Conservation (phyloP, 2,329 filamentous ascomycete genomes). For the Microsporum audouinii region DNA sequence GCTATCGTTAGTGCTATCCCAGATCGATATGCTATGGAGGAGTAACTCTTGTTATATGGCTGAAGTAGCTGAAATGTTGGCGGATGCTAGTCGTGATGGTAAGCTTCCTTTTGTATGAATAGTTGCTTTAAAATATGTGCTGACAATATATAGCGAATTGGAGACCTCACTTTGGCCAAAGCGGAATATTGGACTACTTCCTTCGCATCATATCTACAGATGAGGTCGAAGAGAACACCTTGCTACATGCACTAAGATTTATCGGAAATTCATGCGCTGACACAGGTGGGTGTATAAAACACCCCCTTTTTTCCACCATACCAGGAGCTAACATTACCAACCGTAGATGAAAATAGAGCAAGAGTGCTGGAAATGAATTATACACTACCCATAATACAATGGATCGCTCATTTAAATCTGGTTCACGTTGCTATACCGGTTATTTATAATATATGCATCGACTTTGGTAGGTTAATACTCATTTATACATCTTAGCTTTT, state of each 20-base stretch:
- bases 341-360: slow-evolving; percentile 31
- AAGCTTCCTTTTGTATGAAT: slow-evolving; percentile 16
- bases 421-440: slow-evolving; percentile 33
- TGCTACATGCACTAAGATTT: slow-evolving; percentile 33
- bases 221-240: slow-evolving; percentile 20
- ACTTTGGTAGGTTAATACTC: slow-evolving; percentile 27
- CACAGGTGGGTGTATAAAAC: slow-evolving; percentile 23
- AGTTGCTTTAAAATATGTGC: not conserved
- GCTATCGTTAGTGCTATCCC: slow-evolving; percentile 21
- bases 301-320: not conserved
- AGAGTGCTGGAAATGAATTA: slow-evolving; percentile 31
- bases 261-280: slow-evolving; percentile 38
- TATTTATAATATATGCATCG: slow-evolving; percentile 37
- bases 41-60: slow-evolving; percentile 26
- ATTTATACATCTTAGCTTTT: not conserved
- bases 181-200: slow-evolving; percentile 33
- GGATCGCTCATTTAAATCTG: slow-evolving; percentile 26
- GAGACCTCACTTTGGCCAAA: slow-evolving; percentile 30
- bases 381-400: slow-evolving; percentile 28
- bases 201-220: slow-evolving; percentile 27
- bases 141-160: slow-evolving; percentile 25
- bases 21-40: slow-evolving; percentile 28
- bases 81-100: slow-evolving; percentile 35
- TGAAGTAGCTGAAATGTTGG: slow-evolving; percentile 29
- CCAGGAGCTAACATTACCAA: slow-evolving; percentile 8